Percentiles rank a stretch among this genome's conserved stretches.
Conservation (phyloP, 208 protist genomes). For the Acanthamoeba royreba region DNA sequence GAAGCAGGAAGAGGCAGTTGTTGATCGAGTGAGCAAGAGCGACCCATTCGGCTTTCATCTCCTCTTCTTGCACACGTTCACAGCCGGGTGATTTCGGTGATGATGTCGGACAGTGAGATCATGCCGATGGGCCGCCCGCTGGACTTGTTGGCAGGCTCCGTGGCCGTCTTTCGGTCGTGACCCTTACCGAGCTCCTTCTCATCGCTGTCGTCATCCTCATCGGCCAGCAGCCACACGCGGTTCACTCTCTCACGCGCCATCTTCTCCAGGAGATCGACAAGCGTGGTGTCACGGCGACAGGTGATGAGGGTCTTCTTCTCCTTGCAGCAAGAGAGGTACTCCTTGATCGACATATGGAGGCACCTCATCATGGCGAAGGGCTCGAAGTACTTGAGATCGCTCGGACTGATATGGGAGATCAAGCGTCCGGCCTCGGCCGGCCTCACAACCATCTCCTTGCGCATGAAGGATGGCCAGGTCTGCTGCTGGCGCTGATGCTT, state of each 20-base stretch:
- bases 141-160: not conserved
- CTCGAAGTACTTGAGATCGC: slow-evolving; percentile 16
- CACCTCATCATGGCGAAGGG: slow-evolving; percentile 20
- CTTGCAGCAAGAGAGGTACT: slow-evolving; percentile 17
- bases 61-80: no score
- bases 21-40: no score
- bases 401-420: slow-evolving; percentile 10
- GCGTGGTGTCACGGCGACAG: slow-evolving; percentile 3
- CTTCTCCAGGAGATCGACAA: not conserved
- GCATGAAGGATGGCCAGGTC: not conserved
- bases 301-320: slow-evolving; percentile 21
- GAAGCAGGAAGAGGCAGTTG: no score
- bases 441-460: not conserved
- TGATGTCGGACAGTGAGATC: not conserved
- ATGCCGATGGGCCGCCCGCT: slow-evolving; percentile 21
- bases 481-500: not conserved
- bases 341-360: slow-evolving; percentile 36
- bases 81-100: not conserved
- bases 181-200: not conserved
- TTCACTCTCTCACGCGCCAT: slow-evolving; percentile 17
- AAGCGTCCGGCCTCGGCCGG: not conserved
- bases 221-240: slow-evolving; percentile 3
- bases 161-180: not conserved
- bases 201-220: not conserved
- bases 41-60: no score